A percentile compares a stretch with the other conserved stretches of the same genome.
phyloP scores from a whole-genome alignment of 2,329 filamentous ascomycete species.

The Calonectria pseudoreteaudii region DNA sequence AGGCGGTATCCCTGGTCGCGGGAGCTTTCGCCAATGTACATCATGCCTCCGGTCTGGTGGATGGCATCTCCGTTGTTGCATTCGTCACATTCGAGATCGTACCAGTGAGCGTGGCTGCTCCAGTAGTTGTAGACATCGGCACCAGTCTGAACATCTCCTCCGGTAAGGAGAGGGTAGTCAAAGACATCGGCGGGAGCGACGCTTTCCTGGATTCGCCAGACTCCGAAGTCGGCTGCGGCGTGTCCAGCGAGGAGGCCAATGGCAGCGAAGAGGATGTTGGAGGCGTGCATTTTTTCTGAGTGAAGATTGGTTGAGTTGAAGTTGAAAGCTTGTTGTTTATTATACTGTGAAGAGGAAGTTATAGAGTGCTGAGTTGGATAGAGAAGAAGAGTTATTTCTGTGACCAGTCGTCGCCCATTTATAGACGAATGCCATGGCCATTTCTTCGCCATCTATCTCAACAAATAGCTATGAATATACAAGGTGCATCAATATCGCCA shows the following conservation, averaged over 20 bases:
- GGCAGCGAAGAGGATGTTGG: background rate
- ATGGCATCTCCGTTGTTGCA: conserved; percentile 3
- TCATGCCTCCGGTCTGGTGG: conserved; percentile 1
- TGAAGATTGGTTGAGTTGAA: background rate
- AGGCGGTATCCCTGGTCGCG: conserved; percentile 3
- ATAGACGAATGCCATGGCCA: background rate
- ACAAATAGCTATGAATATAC: background rate
- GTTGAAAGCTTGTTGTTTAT: background rate
- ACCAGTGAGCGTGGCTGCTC: background rate
- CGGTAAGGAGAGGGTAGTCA: background rate
- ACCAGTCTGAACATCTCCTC: background rate
- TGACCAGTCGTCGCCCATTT: background rate
- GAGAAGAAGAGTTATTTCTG: background rate
- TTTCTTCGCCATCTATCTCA: too few relatives aligned
- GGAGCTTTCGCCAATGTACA: conserved; percentile 5
- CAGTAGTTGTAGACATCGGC: background rate
- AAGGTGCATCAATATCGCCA: background rate
- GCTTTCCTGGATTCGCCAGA: conserved; percentile 10
- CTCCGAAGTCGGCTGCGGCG: background rate
- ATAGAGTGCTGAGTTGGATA: background rate
- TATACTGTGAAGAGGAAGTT: background rate
- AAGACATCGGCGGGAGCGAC: background rate
- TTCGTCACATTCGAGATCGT: background rate
- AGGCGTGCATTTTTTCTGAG: background rate
- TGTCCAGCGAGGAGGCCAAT: background rate